Base-by-base conservation (phyloP, 108 stramenopile genomes). In the Mayamaea pseudoterrestris region DNA sequence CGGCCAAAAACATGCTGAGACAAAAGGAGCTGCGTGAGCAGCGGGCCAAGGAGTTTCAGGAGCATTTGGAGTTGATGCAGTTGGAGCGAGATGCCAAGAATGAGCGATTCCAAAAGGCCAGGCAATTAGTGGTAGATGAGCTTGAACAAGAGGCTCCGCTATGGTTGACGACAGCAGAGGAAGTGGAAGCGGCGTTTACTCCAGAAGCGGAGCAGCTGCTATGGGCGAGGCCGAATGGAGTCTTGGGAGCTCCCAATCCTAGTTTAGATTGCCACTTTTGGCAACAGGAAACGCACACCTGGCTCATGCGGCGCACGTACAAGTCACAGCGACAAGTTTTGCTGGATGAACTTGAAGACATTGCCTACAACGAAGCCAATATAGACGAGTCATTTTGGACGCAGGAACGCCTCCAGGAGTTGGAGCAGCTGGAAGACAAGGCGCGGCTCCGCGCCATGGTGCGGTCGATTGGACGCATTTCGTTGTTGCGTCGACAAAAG, bases 161-260 rank as follows among this genome's bases (percentile, higher is more conserved):
- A 30, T 90, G 88, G 88, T 35, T 90, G 41, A 82, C 88, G 5
- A 80, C 69, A 17, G 44, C 61, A 2, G 83, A 83, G 46, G 88
- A 90, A 69, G 83, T 90, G 0, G 83, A 90, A 44, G 73, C 69
- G 35, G 78, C 78, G 7, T 69, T 90, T 52, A 63, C 70, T 26
- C 61, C 61, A 13, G 61, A 66, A 16, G 76, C 74, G 30, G 54
- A 66, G 25, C 88, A 90, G 46, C 31, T 61, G 31, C 59, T 90
- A 31, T 90, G 88, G 88, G 46, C 67, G 2, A 39, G 70, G 11
- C 78, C 80, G 0, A 66, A 69, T 35, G 69, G 77, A 2, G 61
- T 78, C 30, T 54, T 90, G 27, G 83, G 83, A 8, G 81, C 73
- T 18, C 74, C 81, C n/a, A 66, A 68, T 30, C 80, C 81, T 22